phyloP scores from a whole-genome alignment of 192 early-diverging fungal genomes.

The Spinellus fusiger region DNA sequence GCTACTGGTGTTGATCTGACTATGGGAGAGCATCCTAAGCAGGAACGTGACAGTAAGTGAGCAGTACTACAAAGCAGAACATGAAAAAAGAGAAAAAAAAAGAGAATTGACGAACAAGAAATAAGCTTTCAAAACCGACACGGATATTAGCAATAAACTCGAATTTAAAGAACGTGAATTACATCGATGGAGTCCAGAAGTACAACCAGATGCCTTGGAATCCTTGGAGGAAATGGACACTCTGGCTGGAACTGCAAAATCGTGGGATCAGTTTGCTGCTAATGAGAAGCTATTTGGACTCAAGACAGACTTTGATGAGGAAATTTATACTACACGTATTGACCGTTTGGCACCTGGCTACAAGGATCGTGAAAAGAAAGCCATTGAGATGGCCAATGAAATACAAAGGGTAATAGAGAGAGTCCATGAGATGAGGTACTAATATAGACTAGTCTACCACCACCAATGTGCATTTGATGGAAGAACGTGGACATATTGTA shows the following conservation, averaged over 20 bases:
- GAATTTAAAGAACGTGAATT: constrained; percentile 75
- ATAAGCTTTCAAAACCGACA: constrained; percentile 87
- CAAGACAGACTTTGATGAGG: constrained; percentile 92
- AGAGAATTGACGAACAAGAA: not conserved
- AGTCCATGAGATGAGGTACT: not conserved
- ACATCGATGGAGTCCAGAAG: constrained; percentile 80
- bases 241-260: constrained; percentile 14
- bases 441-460: constrained; percentile 42
- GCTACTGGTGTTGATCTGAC: constrained; percentile 49
- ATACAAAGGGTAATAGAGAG: constrained; percentile 61
- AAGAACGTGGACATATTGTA: constrained; percentile 73
- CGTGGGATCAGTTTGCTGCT: constrained; percentile 96
- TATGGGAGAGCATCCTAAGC: constrained; percentile 23
- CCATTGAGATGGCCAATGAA: constrained; percentile 82
- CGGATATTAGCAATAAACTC: constrained; percentile 71
- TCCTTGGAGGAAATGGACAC: constrained; percentile 12
- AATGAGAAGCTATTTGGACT: constrained; percentile 95
- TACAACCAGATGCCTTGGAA: constrained; percentile 29
- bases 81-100: not conserved
- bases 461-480: constrained; percentile 81
- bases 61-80: no score
- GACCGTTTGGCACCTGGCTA: constrained; percentile 80
- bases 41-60: constrained; percentile 46
- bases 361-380: constrained; percentile 83
- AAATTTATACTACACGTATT: constrained; percentile 91